Conservation (phyloP, 257 asterid genomes). For the Nicotiana knightiana region DNA sequence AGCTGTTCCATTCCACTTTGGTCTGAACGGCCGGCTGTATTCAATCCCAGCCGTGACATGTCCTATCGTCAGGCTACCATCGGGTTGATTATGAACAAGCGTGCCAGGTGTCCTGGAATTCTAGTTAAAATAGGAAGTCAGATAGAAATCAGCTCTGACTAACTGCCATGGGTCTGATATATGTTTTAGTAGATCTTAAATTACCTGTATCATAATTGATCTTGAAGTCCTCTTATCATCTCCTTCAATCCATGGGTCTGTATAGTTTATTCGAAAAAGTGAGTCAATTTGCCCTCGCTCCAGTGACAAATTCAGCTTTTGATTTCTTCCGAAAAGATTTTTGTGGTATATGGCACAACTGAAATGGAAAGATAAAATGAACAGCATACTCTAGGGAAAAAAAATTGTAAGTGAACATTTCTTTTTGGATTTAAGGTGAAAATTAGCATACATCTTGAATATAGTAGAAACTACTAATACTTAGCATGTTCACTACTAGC, state of each 20-base stretch:
- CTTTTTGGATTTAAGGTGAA: background rate
- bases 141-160: conserved; percentile 10
- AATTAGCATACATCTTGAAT: background rate
- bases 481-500: background rate
- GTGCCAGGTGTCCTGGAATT: conserved; percentile 97
- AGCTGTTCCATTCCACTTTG: conserved; percentile 91
- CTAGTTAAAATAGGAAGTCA: conserved; percentile 32
- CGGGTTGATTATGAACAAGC: conserved; percentile 85
- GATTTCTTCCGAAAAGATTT: conserved; percentile 94
- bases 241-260: conserved; percentile 98
- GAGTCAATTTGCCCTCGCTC: conserved; percentile 98
- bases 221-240: conserved; percentile 97
- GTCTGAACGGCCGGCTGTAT: conserved; percentile 85
- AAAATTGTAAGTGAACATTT: background rate
- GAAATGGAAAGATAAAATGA: conserved; percentile 31
- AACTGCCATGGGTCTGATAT: background rate
- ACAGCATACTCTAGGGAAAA: background rate
- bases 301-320: conserved; percentile 81
- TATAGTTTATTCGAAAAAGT: conserved; percentile 77
- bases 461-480: background rate
- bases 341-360: conserved; percentile 89
- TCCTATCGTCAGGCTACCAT: conserved; percentile 63
- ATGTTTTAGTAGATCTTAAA: conserved; percentile 7
- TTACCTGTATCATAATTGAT: conserved; percentile 90
- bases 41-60: conserved; percentile 93